Base-by-base conservation (phyloP, 2,329 filamentous ascomycete species). In the Penicillium sp. region DNA sequence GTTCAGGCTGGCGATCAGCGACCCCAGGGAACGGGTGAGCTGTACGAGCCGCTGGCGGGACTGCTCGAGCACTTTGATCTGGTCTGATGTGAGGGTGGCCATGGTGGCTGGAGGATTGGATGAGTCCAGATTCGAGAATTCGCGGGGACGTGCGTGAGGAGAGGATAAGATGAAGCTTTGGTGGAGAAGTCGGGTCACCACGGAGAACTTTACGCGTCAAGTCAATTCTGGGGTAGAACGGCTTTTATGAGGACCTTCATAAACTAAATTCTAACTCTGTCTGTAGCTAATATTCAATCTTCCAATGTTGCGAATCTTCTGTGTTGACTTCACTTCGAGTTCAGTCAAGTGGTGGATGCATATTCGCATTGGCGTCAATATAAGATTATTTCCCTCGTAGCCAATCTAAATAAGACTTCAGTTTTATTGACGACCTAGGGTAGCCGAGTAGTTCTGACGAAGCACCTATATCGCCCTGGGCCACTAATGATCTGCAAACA, bases 41-140 rank as follows among this genome's bases (percentile, higher is more conserved):
- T 88, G 84, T 40, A 78, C 77, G 20, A 90, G 77, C 25, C 84
- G 80, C 61, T 84, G 81, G 35, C 87, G 81, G 25, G 83, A 82
- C 68, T 86, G 80, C 62, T 91, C 87, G 24, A 91, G 78, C 35
- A 81, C 77, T 70, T 85, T 87, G 37, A 76, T 66, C 46, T 77
- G 73, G 41, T 74, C 69, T 43, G 64, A 62, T 4, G 57, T 67
- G 44, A 71, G 61, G 29, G 70, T 53, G 4, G 72, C 50, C 72
- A 75, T 75, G 32, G 15, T 35, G 8, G 32, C 32, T 37, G 18
- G 33, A 12, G 15, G 15, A 20, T 20, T 20, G 33, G 15, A 9
- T 12, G 33, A 9, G 32, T 8, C 7, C 7, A 6, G 18, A 18
- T 8, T 18, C 18, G 18, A 15, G 13, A 35, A 23, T 37, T 18